Evolutionary conservation across 1,284 basidiomycete species (phyloP).

Genomic region (Marasmius tenuissimus): DNA sequence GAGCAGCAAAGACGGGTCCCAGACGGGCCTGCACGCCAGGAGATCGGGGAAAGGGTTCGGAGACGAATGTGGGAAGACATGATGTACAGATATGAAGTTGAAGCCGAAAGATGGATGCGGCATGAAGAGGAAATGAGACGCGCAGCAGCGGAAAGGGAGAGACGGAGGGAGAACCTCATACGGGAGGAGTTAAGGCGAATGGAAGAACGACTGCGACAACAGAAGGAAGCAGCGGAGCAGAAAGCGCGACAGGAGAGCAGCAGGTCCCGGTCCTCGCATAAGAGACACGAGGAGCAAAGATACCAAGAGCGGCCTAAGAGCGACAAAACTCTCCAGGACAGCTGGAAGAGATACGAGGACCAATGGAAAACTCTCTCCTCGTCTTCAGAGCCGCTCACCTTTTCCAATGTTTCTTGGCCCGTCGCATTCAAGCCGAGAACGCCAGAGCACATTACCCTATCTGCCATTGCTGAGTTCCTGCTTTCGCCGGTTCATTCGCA

Average conservation of each 20-base stretch:
- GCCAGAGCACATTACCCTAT: constrained; percentile 49
- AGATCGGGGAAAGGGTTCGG: constrained; percentile 23
- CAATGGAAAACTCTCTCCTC: constrained; percentile 52
- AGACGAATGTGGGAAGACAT: constrained; percentile 50
- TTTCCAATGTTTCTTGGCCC: constrained; percentile 74
- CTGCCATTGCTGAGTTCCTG: constrained; percentile 54
- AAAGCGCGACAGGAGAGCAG: constrained; percentile 35
- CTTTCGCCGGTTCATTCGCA: constrained; percentile 62
- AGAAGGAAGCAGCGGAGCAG: constrained; percentile 45
- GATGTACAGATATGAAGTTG: constrained; percentile 46
- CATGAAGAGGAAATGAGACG: constrained; percentile 45
- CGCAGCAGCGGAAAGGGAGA: constrained; percentile 42
- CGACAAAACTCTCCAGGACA: constrained; percentile 42
- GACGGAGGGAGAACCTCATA: constrained; percentile 39
- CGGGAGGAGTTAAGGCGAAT: constrained; percentile 49
- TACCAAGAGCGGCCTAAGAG: constrained; percentile 36
- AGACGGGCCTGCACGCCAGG: constrained; percentile 25
- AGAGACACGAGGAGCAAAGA: constrained; percentile 21
- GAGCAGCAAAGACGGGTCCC: constrained; percentile 50
- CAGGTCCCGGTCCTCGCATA: constrained; percentile 1
- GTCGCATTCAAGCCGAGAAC: constrained; percentile 36
- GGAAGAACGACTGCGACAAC: constrained; percentile 44
- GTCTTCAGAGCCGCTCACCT: constrained; percentile 47
- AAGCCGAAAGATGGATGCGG: constrained; percentile 52
- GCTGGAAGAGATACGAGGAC: constrained; percentile 62